Evolutionary conservation across 1,139 yeast genomes (phyloP), one percentile per base, ranked within the genome.

Genomic region (Lodderomyces beijingensis): DNA sequence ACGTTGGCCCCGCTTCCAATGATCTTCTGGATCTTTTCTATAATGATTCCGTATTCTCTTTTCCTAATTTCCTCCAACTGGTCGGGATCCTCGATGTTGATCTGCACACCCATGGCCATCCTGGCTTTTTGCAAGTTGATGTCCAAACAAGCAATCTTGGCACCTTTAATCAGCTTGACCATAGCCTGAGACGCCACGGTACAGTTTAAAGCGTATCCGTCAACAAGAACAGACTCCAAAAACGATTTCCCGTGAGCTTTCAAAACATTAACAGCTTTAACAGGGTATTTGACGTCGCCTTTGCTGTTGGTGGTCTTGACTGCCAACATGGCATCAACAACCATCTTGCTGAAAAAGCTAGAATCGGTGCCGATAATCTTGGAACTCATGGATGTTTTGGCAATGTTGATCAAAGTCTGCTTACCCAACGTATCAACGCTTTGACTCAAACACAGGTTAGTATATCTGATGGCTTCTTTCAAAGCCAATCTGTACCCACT

Each of bases 81-180:
- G 47, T 91, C 96, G 27, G 99, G 98, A 57, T 93, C 97, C 49
- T 87, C 95, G 51, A 93, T 87, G 54, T 91, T 89, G 57, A 93
- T 86, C 59, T 89, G 95, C 35, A 93, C 97, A 34, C 99, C 99
- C 80, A 93, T 79, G 25, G 97, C 96, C 97, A 93, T 88, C 58
- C 89, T 79, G 6, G 96, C 91, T 59, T 89, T 91, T 59, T 93
- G 98, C 53, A 93, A 68, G 59, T 93, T 91, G 62, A 93, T 77
- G 60, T 93, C 99, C 53, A 93, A 71, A 47, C 91, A 82, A 4
- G 98, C 99, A 53, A 93, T 87, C 53, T 82, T 85, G 32, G 95
- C 95, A 45, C 73, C 71, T 32, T 69, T 60, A 32, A 93, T 65
- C 31, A 73, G 69, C 50, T 85, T 87, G 44, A 77, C 71, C 98